These are phyloP conservation scores for Hyaloperonospora arabidopsidis DNA, from an alignment of 352 stramenopile genomes.

Conservation along the genomic window DNA sequence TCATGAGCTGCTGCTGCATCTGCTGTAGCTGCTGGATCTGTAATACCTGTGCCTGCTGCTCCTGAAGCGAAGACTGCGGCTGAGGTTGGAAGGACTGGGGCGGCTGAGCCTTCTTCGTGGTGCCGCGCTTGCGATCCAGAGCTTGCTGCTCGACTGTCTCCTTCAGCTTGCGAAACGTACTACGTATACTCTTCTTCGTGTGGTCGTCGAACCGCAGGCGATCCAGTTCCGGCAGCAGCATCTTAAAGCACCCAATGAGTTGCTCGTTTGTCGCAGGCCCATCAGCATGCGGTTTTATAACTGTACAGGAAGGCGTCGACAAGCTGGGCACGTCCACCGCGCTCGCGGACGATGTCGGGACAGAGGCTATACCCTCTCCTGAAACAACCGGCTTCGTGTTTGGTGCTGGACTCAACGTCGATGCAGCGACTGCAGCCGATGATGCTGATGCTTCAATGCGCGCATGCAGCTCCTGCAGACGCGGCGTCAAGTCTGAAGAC, in stretches of 20 bases:
- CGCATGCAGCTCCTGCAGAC: slow-evolving; percentile 34
- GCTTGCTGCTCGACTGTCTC: slow-evolving; percentile 33
- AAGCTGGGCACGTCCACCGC: slow-evolving; percentile 41
- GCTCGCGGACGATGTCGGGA: slow-evolving; percentile 6
- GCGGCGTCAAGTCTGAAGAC: slow-evolving; percentile 20
- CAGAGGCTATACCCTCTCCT: slow-evolving; percentile 17
- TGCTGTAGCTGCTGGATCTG: slow-evolving; percentile 26
- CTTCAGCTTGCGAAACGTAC: slow-evolving; percentile 42
- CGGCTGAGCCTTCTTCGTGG: slow-evolving; percentile 17
- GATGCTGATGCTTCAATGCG: slow-evolving; percentile 27
- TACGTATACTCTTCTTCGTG: slow-evolving; percentile 52
- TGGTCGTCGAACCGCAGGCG: slow-evolving; percentile 49
- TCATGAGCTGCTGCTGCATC: slow-evolving; percentile 28
- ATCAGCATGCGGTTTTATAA: slow-evolving; percentile 10
- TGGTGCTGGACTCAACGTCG: slow-evolving; percentile 14
- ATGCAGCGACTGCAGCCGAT: slow-evolving; percentile 11
- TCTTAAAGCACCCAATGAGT: slow-evolving; percentile 38
- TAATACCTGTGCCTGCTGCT: slow-evolving; percentile 19
- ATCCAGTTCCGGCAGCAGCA: slow-evolving; percentile 44
- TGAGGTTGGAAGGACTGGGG: slow-evolving; percentile 12
- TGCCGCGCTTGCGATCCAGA: slow-evolving; percentile 27
- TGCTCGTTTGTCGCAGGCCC: slow-evolving; percentile 36
- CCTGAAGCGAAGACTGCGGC: slow-evolving; percentile 13
- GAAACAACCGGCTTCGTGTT: slow-evolving; percentile 20
- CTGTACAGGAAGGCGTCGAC: slow-evolving; percentile 18